Evolutionary conservation across 495 filamentous ascomycete species (phyloP), one percentile per base, ranked within the genome.

Genomic region (Penicillium robsamsonii): DNA sequence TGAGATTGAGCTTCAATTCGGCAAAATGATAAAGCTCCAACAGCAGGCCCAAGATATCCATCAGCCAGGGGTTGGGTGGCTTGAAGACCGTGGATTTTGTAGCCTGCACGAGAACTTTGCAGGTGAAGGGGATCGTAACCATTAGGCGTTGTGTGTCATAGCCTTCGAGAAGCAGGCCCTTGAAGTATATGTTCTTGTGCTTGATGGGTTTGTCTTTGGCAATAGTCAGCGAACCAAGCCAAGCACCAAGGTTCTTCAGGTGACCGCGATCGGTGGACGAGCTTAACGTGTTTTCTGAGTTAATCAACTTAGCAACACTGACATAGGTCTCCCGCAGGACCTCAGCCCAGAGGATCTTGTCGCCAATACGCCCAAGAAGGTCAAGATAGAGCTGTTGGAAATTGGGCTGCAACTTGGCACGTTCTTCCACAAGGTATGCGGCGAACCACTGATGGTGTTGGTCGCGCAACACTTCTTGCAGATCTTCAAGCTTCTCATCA

Each of bases 361-460:
- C 83, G 55, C 86, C 81, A 65, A 97, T 92, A 55, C 88, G 85
- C 43, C 88, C 86, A 42, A 99, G 81, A 22, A 99, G 81, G 56
- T 95, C 88, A 30, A 97, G 82, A 68, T 97, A 99, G 5, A 97
- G 83, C 30, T 87, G 76, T 55, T 99, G 94, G 68, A 91, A 96
- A 64, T 97, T 99, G 5, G 92, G 92, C 65, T 99, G 92, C 75
- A 94, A 81, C 73, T 96, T 97, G 11, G 94, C 95, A 13, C 93
- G 91, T 68, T 96, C 89, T 63, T 96, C 92, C 11, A 99, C 94
- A n/a, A 99, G 75, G 67, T 96, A 95, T 17, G 83, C 83, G 9
- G 94, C 94, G 62, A 99, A 97, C 94, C 94, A 99, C 67, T 94
- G 90, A 63, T 93, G 87, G 66, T 96, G 87, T 54, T 85, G 82